Conservation (phyloP, 441 rosid genomes). For the Biscutella laevigata region DNA sequence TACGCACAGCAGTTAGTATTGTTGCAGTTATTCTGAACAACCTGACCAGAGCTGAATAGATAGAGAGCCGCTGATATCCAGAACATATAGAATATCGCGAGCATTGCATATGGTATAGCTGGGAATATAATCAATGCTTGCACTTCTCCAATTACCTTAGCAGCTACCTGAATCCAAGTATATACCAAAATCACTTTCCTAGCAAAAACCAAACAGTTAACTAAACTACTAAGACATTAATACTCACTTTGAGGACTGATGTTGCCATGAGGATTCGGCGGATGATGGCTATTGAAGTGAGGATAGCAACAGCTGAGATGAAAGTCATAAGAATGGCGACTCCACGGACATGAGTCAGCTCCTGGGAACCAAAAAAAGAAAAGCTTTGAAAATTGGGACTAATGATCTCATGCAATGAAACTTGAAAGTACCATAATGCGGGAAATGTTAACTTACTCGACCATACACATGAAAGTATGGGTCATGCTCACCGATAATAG, state of each 20-base stretch:
- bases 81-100: slow-evolving; percentile 87
- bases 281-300: slow-evolving; percentile 80
- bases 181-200: slow-evolving; percentile 8
- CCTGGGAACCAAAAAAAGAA: slow-evolving; percentile 41
- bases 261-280: slow-evolving; percentile 96
- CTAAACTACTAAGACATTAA: slow-evolving; percentile 1
- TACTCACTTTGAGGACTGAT: slow-evolving; percentile 84
- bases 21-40: slow-evolving; percentile 68
- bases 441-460: slow-evolving; percentile 44
- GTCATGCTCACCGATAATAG: slow-evolving; percentile 70
- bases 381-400: not conserved
- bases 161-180: slow-evolving; percentile 69
- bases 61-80: slow-evolving; percentile 88
- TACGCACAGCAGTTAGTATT: slow-evolving; percentile 77
- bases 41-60: slow-evolving; percentile 84
- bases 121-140: slow-evolving; percentile 91
- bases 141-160: slow-evolving; percentile 94
- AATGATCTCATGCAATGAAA: not conserved
- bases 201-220: slow-evolving; percentile 7
- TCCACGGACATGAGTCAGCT: slow-evolving; percentile 67
- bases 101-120: slow-evolving; percentile 60
- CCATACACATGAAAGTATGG: slow-evolving; percentile 64
- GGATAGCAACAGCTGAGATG: slow-evolving; percentile 59
- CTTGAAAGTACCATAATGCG: not conserved
- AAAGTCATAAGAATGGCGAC: slow-evolving; percentile 73